Conservation (phyloP, 805 yeast genomes). For the Nakazawaea anatomiae region DNA sequence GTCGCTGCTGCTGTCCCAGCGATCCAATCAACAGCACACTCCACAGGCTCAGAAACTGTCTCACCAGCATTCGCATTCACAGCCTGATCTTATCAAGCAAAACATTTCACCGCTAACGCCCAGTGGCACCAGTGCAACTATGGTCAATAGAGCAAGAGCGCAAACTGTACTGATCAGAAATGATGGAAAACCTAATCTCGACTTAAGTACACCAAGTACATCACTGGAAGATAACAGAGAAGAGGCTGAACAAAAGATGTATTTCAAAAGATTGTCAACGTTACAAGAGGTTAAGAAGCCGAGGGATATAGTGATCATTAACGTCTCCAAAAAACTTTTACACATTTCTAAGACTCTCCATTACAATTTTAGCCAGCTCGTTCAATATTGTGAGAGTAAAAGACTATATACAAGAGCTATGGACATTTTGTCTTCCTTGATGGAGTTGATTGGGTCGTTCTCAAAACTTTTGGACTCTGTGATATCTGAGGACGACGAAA, state of each 20-base stretch:
- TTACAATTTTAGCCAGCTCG: conserved; percentile 48
- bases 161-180: conserved; percentile 4
- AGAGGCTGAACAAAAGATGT: conserved; percentile 44
- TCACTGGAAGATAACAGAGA: conserved; percentile 14
- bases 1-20: too few relatives aligned
- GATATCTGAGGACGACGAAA: conserved; percentile 24
- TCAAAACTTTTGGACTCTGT: conserved; percentile 50
- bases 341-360: conserved; percentile 64
- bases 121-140: conserved; percentile 5
- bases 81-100: conserved; percentile 2
- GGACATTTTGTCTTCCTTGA: conserved; percentile 43
- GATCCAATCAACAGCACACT: conserved; percentile 12
- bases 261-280: conserved; percentile 59
- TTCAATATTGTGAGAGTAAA: conserved; percentile 53
- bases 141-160: conserved; percentile 5
- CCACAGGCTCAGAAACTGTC: neutral
- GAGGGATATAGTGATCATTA: conserved; percentile 18
- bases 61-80: conserved; percentile 7
- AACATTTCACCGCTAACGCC: neutral
- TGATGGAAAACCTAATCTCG: neutral
- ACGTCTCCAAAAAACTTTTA: conserved; percentile 52
- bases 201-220: neutral
- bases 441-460: conserved; percentile 48
- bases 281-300: conserved; percentile 40
- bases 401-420: conserved; percentile 49